Base-by-base conservation (phyloP, 768 basidiomycete species). In the Kwoniella europaea region DNA sequence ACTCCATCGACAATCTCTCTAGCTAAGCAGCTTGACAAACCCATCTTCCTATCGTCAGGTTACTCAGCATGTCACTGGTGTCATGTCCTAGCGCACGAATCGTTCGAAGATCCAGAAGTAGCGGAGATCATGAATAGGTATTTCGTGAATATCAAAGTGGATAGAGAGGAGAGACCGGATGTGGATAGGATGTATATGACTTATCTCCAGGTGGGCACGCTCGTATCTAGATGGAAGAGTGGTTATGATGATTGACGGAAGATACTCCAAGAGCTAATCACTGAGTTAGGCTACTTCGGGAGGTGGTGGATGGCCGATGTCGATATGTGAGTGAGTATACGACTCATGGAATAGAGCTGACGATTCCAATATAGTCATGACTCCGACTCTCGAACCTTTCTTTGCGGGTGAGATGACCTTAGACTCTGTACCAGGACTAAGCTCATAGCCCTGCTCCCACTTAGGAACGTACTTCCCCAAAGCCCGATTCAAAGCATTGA, bases 101-200 rank as follows among this genome's bases (percentile, higher is more conserved):
- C 83, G 56, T 86, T 86, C 69, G 85, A 86, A 66, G 81, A 86
- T 67, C 76, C 78, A 35, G 76, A 72, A 6, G 83, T 83, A 2
- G 85, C 85, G 2, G 76, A 83, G 65, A 72, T 85, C 41, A 84
- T 86, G 85, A 86, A 86, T 71, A 79, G 85, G 53, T 71, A 82
- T 67, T 85, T 81, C 60, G 77, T 85, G 22, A 85, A 85, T 67
- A 79, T 86, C 75, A 86, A 82, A 62, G 72, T 86, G 16, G 86
- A 86, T 67, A 71, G 86, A 27, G 86, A 86, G 69, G 86, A 85
- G 57, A 69, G 84, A 24, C 86, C 86, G 0, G 86, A 86, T 65
- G 85, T 86, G 10, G 86, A 86, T 71, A 69, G 85, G n/a, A 68
- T 86, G n/a, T 86, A 86, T 72, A 86, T 86, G 85, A 84, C 77